A percentile compares a stretch with the other conserved stretches of the same genome.
phyloP scores from a whole-genome alignment of 164 flowering plant genomes.

The Berberis thunbergii region DNA sequence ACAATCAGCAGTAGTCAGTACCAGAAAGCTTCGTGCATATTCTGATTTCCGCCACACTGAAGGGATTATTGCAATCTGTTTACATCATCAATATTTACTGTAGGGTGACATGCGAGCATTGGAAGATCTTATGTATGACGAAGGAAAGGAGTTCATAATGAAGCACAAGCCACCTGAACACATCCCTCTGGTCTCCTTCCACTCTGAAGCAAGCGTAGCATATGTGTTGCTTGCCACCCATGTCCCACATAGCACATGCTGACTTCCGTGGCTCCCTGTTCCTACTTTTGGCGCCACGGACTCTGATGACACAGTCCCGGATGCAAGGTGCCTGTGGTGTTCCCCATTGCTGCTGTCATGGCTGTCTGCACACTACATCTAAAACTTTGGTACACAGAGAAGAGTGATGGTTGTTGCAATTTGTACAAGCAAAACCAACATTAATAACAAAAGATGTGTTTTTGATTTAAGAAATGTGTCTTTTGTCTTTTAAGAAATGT shows the following conservation, averaged over 20 bases:
- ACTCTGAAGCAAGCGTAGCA: slow-evolving; percentile 61
- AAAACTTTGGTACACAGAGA: slow-evolving; percentile 75
- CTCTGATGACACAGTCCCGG: slow-evolving; percentile 21
- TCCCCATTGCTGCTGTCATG: slow-evolving; percentile 84
- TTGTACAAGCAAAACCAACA: no score
- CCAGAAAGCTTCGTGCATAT: no score
- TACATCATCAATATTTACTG: not conserved
- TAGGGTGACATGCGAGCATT: slow-evolving; percentile 86
- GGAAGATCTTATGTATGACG: slow-evolving; percentile 89
- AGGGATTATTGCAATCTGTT: no score
- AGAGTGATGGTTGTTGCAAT: slow-evolving; percentile 53
- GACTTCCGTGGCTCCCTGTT: slow-evolving; percentile 77
- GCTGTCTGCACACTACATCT: slow-evolving; percentile 72
- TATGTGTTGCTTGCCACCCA: slow-evolving; percentile 61
- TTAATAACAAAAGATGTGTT: no score
- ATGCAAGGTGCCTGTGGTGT: slow-evolving; percentile 48
- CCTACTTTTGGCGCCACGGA: slow-evolving; percentile 25
- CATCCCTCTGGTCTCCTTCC: slow-evolving; percentile 75
- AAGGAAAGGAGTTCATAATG: slow-evolving; percentile 61
- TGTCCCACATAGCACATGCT: slow-evolving; percentile 86
- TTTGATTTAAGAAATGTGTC: no score
- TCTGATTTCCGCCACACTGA: no score
- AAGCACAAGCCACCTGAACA: slow-evolving; percentile 61
- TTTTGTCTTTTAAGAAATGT: no score
- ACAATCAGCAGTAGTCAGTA: no score